Percentiles rank a stretch among this genome's conserved stretches.
Evolutionary conservation across 169 alveolate genomes (phyloP).

Genomic region (Plasmodium chabaudi): DNA sequence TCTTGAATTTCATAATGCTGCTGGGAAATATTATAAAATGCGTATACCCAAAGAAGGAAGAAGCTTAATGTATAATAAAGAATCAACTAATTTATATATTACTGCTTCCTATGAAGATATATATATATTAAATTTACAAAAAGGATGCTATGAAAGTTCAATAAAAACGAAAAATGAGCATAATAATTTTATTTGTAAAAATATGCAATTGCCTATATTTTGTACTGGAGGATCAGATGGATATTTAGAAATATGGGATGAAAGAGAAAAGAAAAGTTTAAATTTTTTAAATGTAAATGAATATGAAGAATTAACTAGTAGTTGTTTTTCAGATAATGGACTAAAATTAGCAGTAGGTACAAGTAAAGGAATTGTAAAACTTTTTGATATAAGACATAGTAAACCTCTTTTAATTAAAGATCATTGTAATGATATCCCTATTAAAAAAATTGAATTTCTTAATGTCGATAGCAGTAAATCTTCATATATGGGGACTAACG

Average conservation of each 20-base stretch:
- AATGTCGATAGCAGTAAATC: constrained; percentile 67
- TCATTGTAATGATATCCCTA: constrained; percentile 78
- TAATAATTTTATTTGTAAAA: constrained; percentile 49
- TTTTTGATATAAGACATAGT: constrained; percentile 82
- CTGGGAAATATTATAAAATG: constrained; percentile 82
- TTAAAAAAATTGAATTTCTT: constrained; percentile 81
- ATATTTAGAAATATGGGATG: constrained; percentile 64
- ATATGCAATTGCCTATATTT: constrained; percentile 37
- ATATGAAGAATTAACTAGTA: constrained; percentile 28
- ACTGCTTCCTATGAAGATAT: constrained; percentile 82
- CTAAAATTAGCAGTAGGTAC: constrained; percentile 83
- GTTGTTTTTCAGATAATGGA: constrained; percentile 82
- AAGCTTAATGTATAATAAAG: constrained; percentile 80
- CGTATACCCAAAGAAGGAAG: constrained; percentile 87
- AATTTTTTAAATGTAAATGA: constrained; percentile 24
- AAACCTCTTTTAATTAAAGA: constrained; percentile 80
- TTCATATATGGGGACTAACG: background rate
- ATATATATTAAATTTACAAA: constrained; percentile 66
- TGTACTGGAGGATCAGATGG: constrained; percentile 65
- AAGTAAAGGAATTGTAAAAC: constrained; percentile 73
- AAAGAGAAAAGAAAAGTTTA: constrained; percentile 35
- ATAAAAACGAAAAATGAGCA: constrained; percentile 27
- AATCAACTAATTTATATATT: constrained; percentile 75
- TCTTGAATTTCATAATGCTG: constrained; percentile 85
- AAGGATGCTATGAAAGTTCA: constrained; percentile 32